A percentile compares a stretch with the other conserved stretches of the same genome.
Evolutionary conservation across 1,284 basidiomycete species (phyloP).

Genomic region (Hortiboletus rubellus): DNA sequence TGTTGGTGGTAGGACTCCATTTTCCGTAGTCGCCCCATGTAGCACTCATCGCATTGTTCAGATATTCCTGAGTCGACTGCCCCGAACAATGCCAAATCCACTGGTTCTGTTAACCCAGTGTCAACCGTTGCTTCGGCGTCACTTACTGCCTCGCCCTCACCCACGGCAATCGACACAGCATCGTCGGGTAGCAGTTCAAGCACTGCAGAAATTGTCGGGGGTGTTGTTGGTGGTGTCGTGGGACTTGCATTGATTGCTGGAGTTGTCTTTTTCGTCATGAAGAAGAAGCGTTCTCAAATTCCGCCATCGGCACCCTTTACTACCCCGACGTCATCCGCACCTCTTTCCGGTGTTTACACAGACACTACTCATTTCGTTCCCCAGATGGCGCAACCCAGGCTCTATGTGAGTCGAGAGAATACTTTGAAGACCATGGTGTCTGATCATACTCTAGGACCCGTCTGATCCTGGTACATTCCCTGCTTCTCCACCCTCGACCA

Average conservation of each 20-base stretch:
- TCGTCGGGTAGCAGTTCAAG: slow-evolving; percentile 7
- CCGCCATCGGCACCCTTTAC: slow-evolving; percentile 16
- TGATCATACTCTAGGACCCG: slow-evolving; percentile 26
- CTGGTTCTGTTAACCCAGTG: slow-evolving; percentile 3
- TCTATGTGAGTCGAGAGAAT: slow-evolving; percentile 30
- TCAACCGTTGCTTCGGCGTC: slow-evolving; percentile 1
- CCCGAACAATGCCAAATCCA: slow-evolving; percentile 16
- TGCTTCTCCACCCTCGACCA: slow-evolving; percentile 18
- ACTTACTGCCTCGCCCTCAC: slow-evolving; percentile 3
- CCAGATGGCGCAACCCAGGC: slow-evolving; percentile 27
- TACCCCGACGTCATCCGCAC: neutral
- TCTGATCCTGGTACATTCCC: slow-evolving; percentile 39
- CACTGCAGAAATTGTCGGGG: slow-evolving; percentile 33
- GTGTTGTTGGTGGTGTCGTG: slow-evolving; percentile 42
- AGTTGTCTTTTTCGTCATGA: slow-evolving; percentile 30
- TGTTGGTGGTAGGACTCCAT: slow-evolving; percentile 25
- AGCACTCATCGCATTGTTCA: slow-evolving; percentile 6
- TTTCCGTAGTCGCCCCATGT: neutral
- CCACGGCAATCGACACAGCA: neutral
- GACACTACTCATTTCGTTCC: slow-evolving; percentile 14
- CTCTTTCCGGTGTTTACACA: slow-evolving; percentile 6
- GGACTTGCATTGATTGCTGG: slow-evolving; percentile 32
- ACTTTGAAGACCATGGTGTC: neutral
- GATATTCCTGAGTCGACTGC: slow-evolving; percentile 34
- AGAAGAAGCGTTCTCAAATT: slow-evolving; percentile 25